phyloP scores from a whole-genome alignment of 495 filamentous ascomycete species.

The Daldinia childiae region DNA sequence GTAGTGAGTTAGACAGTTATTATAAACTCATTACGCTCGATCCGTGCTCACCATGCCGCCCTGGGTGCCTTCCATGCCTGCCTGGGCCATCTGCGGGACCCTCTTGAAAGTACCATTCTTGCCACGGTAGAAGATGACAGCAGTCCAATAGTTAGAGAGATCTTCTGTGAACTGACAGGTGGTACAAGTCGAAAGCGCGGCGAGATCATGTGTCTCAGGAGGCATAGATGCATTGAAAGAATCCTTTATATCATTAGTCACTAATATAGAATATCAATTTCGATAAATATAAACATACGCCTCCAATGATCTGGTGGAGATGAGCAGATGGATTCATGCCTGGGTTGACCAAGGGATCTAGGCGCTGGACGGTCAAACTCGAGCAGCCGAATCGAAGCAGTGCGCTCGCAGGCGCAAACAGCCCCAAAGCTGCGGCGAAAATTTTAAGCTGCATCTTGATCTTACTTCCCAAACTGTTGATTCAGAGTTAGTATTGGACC shows the following conservation, averaged over 20 bases:
- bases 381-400: slow-evolving; percentile 58
- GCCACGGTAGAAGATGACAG: slow-evolving; percentile 51
- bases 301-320: slow-evolving; percentile 58
- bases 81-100: slow-evolving; percentile 54
- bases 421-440: slow-evolving; percentile 54
- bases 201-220: slow-evolving; percentile 45
- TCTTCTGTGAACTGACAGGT: slow-evolving; percentile 54
- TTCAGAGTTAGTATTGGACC: background rate
- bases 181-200: slow-evolving; percentile 50
- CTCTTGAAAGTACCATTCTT: slow-evolving; percentile 53
- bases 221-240: slow-evolving; percentile 53
- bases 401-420: slow-evolving; percentile 55
- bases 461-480: background rate
- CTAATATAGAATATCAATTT: background rate
- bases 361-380: slow-evolving; percentile 55
- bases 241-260: slow-evolving; percentile 33
- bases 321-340: slow-evolving; percentile 52
- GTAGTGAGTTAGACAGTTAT: slow-evolving; percentile 7
- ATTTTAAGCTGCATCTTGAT: slow-evolving; percentile 53
- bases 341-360: slow-evolving; percentile 55
- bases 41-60: slow-evolving; percentile 48
- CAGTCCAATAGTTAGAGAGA: slow-evolving; percentile 58
- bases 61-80: slow-evolving; percentile 52
- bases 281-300: slow-evolving; percentile 61
- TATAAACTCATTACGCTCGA: too few species aligned